A percentile compares a stretch with the other conserved stretches of the same genome.
Conservation (phyloP, 352 stramenopile species). For the Elongisporangium anandrum region DNA sequence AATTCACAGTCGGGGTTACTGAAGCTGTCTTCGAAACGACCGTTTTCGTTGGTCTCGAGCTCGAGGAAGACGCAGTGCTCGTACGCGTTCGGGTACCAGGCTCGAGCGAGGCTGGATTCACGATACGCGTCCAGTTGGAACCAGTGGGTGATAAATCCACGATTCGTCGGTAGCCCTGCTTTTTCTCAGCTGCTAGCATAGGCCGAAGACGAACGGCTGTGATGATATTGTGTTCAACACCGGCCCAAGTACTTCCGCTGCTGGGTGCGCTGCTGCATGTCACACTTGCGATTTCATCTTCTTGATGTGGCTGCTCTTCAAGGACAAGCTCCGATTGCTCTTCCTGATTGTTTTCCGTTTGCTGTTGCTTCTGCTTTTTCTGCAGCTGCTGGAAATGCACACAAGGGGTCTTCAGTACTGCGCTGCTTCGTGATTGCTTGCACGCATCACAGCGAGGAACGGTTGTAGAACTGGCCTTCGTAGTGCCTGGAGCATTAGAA, state of each 20-base stretch:
- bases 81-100: slow-evolving; percentile 6
- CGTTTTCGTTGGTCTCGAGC: not conserved
- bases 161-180: slow-evolving; percentile 46
- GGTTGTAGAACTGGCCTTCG: not conserved
- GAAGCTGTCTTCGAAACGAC: slow-evolving; percentile 4
- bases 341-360: not conserved
- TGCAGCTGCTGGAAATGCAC: not conserved
- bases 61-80: not conserved
- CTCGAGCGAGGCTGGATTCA: slow-evolving; percentile 48
- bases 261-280: slow-evolving; percentile 23
- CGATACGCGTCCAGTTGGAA: slow-evolving; percentile 44
- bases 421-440: not conserved
- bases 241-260: slow-evolving; percentile 11
- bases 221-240: slow-evolving; percentile 42
- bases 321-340: slow-evolving; percentile 2
- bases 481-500: not conserved
- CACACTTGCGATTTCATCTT: slow-evolving; percentile 3
- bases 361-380: not conserved
- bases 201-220: slow-evolving; percentile 70
- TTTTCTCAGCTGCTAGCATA: slow-evolving; percentile 60
- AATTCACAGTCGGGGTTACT: slow-evolving; percentile 3
- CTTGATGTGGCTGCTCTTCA: slow-evolving; percentile 1
- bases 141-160: slow-evolving; percentile 48
- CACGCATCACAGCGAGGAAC: not conserved
- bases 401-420: not conserved